A percentile compares a stretch with the other conserved stretches of the same genome.
phyloP scores from a whole-genome alignment of 768 basidiomycete genomes.

The Multifurca ochricompacta region DNA sequence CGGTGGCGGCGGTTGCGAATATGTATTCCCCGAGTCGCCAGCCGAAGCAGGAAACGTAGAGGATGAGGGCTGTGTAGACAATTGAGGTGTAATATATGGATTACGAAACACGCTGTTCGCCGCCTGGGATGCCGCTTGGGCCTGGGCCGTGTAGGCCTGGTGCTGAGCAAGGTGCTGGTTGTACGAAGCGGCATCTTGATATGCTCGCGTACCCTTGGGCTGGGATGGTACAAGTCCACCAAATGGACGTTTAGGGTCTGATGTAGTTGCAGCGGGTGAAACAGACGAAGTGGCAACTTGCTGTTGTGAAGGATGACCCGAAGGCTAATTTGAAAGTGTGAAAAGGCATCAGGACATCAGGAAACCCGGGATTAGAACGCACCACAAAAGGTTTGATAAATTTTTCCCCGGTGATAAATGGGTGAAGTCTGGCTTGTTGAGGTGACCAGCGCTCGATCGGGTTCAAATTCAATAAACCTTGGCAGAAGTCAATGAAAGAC shows the following conservation, averaged over 20 bases:
- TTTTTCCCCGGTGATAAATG: constrained; percentile 97
- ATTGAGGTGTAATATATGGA: constrained; percentile 59
- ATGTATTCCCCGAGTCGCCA: constrained; percentile 23
- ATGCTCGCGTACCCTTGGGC: constrained; percentile 76
- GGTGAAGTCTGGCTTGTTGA: constrained; percentile 90
- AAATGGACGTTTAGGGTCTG: constrained; percentile 82
- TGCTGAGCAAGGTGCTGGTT: constrained; percentile 93
- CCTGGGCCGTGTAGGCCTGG: constrained; percentile 86
- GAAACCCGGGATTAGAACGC: constrained; percentile 27
- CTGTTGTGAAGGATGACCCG: constrained; percentile 17
- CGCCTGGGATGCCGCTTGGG: constrained; percentile 66
- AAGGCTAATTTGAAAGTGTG: constrained; percentile 20
- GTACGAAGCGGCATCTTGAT: constrained; percentile 88
- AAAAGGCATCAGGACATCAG: neutral
- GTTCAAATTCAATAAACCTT: constrained; percentile 88
- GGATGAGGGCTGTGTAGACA: constrained; percentile 27
- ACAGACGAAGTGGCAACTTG: constrained; percentile 27
- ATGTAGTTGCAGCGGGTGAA: constrained; percentile 28
- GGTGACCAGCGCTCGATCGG: constrained; percentile 96
- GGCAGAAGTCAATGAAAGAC: constrained; percentile 96
- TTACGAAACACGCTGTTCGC: constrained; percentile 65
- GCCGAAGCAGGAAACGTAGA: constrained; percentile 28
- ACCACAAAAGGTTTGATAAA: constrained; percentile 82
- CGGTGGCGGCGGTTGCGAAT: constrained; percentile 15
- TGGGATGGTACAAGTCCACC: constrained; percentile 90